These are phyloP conservation scores for Pseudonitzschia multiseries DNA, from an alignment of 108 stramenopile genomes.

Conservation along the genomic window DNA sequence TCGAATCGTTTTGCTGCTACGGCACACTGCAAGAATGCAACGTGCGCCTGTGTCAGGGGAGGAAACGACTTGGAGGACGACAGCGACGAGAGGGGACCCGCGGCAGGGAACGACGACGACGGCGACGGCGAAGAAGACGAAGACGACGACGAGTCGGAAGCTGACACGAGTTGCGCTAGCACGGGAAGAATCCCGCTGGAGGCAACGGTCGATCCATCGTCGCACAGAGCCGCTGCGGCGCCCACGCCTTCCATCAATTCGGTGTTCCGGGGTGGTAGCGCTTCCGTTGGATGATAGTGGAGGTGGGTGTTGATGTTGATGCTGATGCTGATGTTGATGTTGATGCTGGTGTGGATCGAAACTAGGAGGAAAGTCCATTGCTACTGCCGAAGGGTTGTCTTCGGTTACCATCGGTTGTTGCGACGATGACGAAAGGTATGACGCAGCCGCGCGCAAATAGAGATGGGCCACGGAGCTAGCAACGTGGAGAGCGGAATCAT, in stretches of 20 bases:
- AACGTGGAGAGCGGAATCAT: neutral
- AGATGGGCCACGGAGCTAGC: neutral
- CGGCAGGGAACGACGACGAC: neutral
- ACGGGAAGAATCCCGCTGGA: constrained; percentile 53
- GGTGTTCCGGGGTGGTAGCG: too few relatives aligned
- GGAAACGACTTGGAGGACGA: constrained; percentile 6
- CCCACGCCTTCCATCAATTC: constrained; percentile 17
- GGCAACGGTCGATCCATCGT: constrained; percentile 24
- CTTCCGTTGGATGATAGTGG: too few relatives aligned
- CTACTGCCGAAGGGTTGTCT: too few relatives aligned
- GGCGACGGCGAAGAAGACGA: neutral
- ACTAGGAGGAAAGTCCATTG: neutral
- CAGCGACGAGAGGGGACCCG: neutral
- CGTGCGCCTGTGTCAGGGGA: constrained; percentile 3
- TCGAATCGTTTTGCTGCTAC: constrained; percentile 59
- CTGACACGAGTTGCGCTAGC: constrained; percentile 32
- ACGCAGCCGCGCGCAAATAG: neutral
- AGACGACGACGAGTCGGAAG: constrained; percentile 7
- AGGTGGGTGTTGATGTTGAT: too few relatives aligned
- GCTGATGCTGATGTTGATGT: neutral
- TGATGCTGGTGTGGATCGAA: neutral
- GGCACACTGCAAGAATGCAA: constrained; percentile 56
- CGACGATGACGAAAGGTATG: neutral
- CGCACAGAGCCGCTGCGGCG: constrained; percentile 19
- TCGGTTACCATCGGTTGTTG: too few relatives aligned